Evolutionary conservation across 345 rosid species (phyloP).

Genomic region (Xanthoceras sorbifolium): DNA sequence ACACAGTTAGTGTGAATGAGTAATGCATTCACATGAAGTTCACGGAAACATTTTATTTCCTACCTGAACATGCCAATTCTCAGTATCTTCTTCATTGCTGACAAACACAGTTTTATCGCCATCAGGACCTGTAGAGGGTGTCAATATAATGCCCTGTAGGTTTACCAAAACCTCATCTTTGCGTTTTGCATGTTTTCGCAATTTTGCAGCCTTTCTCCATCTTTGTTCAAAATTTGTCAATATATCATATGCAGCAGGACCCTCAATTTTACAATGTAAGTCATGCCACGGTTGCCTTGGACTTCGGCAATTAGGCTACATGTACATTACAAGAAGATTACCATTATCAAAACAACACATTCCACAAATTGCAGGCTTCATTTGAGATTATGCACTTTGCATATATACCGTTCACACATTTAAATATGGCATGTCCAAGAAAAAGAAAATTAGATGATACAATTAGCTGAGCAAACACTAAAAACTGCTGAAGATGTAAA

Average conservation of each 20-base stretch:
- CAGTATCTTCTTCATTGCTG: conserved; percentile 49
- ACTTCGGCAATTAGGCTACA: conserved; percentile 38
- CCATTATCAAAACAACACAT: conserved; percentile 10
- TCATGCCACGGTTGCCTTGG: conserved; percentile 94
- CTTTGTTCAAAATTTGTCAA: conserved; percentile 67
- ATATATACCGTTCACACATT: too few species aligned
- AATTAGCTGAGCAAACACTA: background rate
- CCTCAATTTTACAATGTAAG: conserved; percentile 71
- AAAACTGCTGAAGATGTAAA: too few species aligned
- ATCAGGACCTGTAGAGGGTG: conserved; percentile 47
- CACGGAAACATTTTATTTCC: background rate
- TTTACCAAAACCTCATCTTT: conserved; percentile 54
- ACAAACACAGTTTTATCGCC: conserved; percentile 41
- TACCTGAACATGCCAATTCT: conserved; percentile 80
- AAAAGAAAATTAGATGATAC: background rate
- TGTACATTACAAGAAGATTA: conserved; percentile 11
- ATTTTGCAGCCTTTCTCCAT: conserved; percentile 59
- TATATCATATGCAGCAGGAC: conserved; percentile 75
- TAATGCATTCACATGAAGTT: background rate
- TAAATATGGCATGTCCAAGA: background rate
- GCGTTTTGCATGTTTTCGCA: conserved; percentile 56
- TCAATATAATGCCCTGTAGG: conserved; percentile 54
- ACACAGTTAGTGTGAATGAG: background rate
- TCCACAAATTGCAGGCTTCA: background rate
- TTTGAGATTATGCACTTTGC: too few species aligned